These are phyloP conservation scores for Cytidiella melzeri DNA, from an alignment of 768 basidiomycete species.

Conservation along the genomic window DNA sequence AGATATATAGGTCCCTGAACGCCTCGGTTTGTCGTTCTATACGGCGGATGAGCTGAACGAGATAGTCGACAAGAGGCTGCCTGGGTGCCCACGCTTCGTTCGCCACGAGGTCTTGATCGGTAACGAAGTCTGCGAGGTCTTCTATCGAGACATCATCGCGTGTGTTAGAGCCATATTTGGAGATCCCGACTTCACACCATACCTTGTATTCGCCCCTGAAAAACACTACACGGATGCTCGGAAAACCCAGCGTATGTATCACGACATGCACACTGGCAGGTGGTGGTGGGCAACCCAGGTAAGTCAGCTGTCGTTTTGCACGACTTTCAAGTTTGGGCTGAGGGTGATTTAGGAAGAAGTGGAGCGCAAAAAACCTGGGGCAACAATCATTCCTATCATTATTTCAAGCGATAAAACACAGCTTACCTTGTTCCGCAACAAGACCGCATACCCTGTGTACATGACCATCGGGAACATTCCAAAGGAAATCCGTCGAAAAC, in stretches of 20 bases:
- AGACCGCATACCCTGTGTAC: constrained; percentile 13
- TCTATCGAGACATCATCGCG: constrained; percentile 28
- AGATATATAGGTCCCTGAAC: constrained; percentile 12
- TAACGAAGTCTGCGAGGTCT: constrained; percentile 28
- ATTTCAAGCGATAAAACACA: constrained; percentile 12
- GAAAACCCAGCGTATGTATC: constrained; percentile 23
- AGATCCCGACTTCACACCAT: constrained; percentile 26
- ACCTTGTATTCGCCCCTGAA: constrained; percentile 31
- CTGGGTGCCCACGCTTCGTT: constrained; percentile 21
- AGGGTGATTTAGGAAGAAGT: not conserved
- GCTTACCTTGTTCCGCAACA: constrained; percentile 17
- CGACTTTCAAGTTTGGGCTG: not conserved
- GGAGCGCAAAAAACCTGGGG: constrained; percentile 1
- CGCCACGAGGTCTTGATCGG: constrained; percentile 23
- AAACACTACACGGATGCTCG: constrained; percentile 29
- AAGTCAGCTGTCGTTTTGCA: not conserved
- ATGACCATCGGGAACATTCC: constrained; percentile 17
- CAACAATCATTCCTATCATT: constrained; percentile 4
- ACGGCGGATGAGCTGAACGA: constrained; percentile 27
- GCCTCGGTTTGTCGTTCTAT: constrained; percentile 28
- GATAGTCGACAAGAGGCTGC: constrained; percentile 27
- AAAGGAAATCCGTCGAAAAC: constrained; percentile 14
- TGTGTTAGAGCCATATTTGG: constrained; percentile 31
- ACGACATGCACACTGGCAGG: constrained; percentile 40
- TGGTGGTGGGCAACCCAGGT: constrained; percentile 53